phyloP scores from a whole-genome alignment of 768 basidiomycete species.

The Dioszegia aurantiaca region DNA sequence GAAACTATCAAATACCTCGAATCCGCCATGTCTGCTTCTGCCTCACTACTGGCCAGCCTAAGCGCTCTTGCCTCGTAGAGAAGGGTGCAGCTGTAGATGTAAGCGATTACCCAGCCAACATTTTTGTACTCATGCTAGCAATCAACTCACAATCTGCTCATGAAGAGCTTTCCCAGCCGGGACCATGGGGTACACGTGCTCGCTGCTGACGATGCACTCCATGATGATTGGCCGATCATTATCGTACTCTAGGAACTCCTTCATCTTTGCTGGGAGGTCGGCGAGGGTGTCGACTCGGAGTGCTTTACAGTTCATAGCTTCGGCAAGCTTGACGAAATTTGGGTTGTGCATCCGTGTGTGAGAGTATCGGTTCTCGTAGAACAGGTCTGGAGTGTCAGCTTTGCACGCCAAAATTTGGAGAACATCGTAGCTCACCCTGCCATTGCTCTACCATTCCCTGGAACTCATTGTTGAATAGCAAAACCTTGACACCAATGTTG shows the following conservation, averaged over 20 bases:
- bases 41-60: neutral
- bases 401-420: neutral
- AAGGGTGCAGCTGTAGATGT: conserved; percentile 33
- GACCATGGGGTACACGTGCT: conserved; percentile 54
- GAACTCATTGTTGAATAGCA: conserved; percentile 93
- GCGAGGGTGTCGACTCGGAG: conserved; percentile 67
- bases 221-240: conserved; percentile 78
- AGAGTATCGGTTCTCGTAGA: conserved; percentile 94
- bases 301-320: conserved; percentile 88
- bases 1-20: no score
- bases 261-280: conserved; percentile 92
- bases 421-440: conserved; percentile 67
- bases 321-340: conserved; percentile 83
- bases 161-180: conserved; percentile 92
- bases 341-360: conserved; percentile 96
- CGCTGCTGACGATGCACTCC: conserved; percentile 70
- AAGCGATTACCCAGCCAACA: no score
- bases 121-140: no score
- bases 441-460: conserved; percentile 99
- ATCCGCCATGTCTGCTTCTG: neutral
- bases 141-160: conserved; percentile 70
- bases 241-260: conserved; percentile 96
- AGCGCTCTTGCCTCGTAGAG: conserved; percentile 19
- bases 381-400: conserved; percentile 63
- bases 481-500: conserved; percentile 88